Evolutionary conservation across 2,329 filamentous ascomycete species (phyloP), one percentile per base, ranked within the genome.

Genomic region (Sphaerulina musiva): DNA sequence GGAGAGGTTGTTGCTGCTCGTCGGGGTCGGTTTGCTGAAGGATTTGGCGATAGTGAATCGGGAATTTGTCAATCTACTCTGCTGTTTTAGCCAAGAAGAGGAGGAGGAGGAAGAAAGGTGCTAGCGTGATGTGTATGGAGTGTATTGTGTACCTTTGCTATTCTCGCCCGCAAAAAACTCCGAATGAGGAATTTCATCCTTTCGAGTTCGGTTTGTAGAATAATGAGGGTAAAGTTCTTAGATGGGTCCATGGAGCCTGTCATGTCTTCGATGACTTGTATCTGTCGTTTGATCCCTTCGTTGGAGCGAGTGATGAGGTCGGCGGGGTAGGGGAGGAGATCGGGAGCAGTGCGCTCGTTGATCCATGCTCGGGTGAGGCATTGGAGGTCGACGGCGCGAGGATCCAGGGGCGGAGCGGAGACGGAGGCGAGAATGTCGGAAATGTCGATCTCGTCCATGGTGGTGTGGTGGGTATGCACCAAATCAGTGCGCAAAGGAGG

Each of bases 171-270:
- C 53, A 98, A 73, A 61, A 92, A 86, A 60, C 87, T 86, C 57
- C 93, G 80, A 14, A 97, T 81, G 20, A 98, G 78, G 67, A 90
- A 98, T 74, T 95, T 95, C 73, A 88, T 95, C 44, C 93, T 80
- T 70, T 96, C 91, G 51, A 98, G 81, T 74, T 98, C 93, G 6
- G 95, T 97, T 76, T 98, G 93, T 51, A 96, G 84, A 58, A 98
- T 86, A 46, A 96, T 95, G 66, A 97, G 84, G 57, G 84, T 83
- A 70, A 98, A 95, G 70, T 95, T 97, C 60, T 88, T 85, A 71
- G 87, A 90, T 45, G 91, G 87, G 66, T 95, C 90, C 82, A 91
- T 86, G 67, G 87, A 84, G 58, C 86, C 87, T 10, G 87, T 92
- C 78, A 91, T 70, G 58, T 76, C 70, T 64, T 79, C 77, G 26